phyloP scores from a whole-genome alignment of 805 yeast genomes.

The Suhomyces pyralidae region DNA sequence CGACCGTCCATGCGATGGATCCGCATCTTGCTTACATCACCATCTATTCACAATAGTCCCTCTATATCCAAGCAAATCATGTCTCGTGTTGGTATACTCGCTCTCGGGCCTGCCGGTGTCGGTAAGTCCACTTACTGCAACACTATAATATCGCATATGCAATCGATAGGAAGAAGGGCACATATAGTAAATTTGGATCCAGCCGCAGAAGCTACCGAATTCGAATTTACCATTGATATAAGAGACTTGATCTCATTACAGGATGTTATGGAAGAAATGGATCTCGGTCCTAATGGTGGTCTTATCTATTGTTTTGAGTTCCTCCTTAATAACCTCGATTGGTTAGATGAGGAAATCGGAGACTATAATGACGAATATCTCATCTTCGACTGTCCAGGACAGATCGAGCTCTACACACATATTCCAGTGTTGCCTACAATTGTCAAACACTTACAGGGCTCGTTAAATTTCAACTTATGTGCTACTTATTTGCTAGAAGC shows the following conservation, averaged over 20 bases:
- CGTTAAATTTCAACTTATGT: constrained; percentile 81
- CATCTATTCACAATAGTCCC: background rate
- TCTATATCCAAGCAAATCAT: constrained; percentile 32
- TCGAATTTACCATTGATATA: constrained; percentile 88
- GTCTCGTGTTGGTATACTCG: constrained; percentile 94
- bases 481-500: constrained; percentile 93
- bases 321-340: constrained; percentile 82
- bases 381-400: constrained; percentile 96
- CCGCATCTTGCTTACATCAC: background rate
- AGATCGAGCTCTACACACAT: constrained; percentile 91
- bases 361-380: constrained; percentile 92
- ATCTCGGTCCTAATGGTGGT: constrained; percentile 94
- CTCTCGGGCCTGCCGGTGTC: constrained; percentile 96
- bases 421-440: constrained; percentile 89
- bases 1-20: background rate
- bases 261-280: constrained; percentile 94
- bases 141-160: constrained; percentile 82
- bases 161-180: constrained; percentile 85
- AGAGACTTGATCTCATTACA: constrained; percentile 85
- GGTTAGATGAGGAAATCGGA: constrained; percentile 97
- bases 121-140: constrained; percentile 94
- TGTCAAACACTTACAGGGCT: constrained; percentile 77
- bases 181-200: constrained; percentile 95
- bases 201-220: constrained; percentile 92
- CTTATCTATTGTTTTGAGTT: constrained; percentile 91